Evolutionary conservation across 805 yeast genomes (phyloP), one percentile per base, ranked within the genome.

Genomic region (Ascoidea asiatica): DNA sequence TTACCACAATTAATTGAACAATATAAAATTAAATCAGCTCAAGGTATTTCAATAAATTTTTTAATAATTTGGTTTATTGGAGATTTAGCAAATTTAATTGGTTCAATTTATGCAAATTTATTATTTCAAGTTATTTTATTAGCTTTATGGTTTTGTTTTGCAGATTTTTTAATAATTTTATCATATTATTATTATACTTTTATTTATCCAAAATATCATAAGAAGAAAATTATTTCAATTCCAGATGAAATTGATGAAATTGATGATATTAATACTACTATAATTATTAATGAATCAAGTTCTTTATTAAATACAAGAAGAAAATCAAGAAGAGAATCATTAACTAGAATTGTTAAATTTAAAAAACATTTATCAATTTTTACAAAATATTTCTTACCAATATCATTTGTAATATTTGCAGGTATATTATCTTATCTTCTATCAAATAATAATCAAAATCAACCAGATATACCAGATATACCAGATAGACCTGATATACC

Each of bases 1-100:
- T 62, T 84, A 51, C 92, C 94, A 0, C 94, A 83, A 57, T 67
- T 83, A 41, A 70, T 83, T 21, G 94, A 83, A 57, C 90, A 83
- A 61, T 84, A 88, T 88, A 62, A 83, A 44, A 61, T 77, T 44
- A 77, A 83, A 55, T 57, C 67, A 17, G 84, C 87, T 4, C 89
- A 81, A 33, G 94, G 94, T 5, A 76, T 83, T 20, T 75, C 90
- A 37, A 69, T 80, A 29, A 72, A 79, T 5, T 82, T 84, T 53
- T 69, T 83, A 21, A 51, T 72, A 8, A 71, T 79, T 43, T 83
- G 92, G 92, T 69, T 80, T 37, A 52, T 77, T 17, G 92, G 92
- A 3, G 94, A 83, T 54, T 43, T 82, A 6, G 68, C 78, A 50
- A 84, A 83, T 56, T 64, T 84, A 36, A 54, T 66, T 1, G 94